Percentiles rank a stretch among this genome's conserved stretches.
phyloP scores from a whole-genome alignment of 306 rosid species.

The Oemleria cerasiformis region DNA sequence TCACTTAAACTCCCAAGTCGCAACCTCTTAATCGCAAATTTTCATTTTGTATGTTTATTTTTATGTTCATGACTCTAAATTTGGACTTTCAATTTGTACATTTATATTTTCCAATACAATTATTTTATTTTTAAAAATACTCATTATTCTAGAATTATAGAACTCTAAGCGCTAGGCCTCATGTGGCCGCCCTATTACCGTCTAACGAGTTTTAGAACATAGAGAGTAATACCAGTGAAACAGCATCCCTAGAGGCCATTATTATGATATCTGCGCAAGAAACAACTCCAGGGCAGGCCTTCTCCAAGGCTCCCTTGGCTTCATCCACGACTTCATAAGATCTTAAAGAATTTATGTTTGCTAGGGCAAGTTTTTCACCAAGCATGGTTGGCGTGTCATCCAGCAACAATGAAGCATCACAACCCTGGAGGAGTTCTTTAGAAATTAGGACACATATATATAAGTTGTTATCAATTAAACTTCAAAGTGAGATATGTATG shows the following conservation, averaged over 20 bases:
- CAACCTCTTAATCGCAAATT: too few relatives aligned
- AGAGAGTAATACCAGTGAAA: conserved; percentile 44
- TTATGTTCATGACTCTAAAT: too few relatives aligned
- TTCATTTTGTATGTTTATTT: too few relatives aligned
- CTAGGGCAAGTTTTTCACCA: conserved; percentile 75
- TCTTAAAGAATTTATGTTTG: conserved; percentile 78
- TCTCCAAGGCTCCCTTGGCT: conserved; percentile 61
- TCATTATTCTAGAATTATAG: too few relatives aligned
- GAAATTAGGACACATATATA: too few relatives aligned
- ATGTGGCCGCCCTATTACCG: too few relatives aligned
- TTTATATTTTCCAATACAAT: too few relatives aligned
- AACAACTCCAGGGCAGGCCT: conserved; percentile 69
- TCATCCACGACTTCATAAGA: conserved; percentile 81
- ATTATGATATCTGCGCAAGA: conserved; percentile 90
- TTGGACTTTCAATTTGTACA: too few relatives aligned
- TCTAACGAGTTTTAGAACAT: background rate
- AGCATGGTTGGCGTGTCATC: conserved; percentile 81
- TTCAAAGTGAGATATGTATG: background rate
- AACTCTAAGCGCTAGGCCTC: too few relatives aligned
- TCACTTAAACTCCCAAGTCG: too few relatives aligned
- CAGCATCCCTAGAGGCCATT: conserved; percentile 93
- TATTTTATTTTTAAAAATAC: too few relatives aligned
- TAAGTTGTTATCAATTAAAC: background rate
- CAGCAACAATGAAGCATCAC: conserved; percentile 85
- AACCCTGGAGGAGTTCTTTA: conserved; percentile 45